A percentile compares a stretch with the other conserved stretches of the same genome.
These are phyloP conservation scores for Picochlorum sp. DNA, from an alignment of 139 green algal genomes.

Conservation along the genomic window DNA sequence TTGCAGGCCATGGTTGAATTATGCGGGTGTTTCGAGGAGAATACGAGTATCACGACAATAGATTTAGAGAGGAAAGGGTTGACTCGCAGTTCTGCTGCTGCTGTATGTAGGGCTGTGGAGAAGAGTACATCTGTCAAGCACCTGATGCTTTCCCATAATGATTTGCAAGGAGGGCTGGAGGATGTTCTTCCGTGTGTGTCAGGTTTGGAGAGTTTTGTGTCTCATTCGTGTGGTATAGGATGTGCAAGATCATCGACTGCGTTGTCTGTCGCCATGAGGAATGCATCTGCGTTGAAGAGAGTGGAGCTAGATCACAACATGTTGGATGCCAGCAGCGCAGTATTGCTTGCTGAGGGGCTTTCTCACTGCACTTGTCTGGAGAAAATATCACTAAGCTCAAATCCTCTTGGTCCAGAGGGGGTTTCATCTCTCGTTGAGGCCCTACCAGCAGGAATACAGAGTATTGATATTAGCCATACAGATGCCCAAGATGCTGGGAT, in stretches of 20 bases:
- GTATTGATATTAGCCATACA: slow-evolving; percentile 4
- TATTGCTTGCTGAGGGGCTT: not conserved
- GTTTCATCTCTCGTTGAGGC: not conserved
- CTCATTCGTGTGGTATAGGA: slow-evolving; percentile 8
- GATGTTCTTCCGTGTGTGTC: not conserved
- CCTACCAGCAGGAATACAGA: slow-evolving; percentile 3
- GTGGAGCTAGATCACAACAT: slow-evolving; percentile 15
- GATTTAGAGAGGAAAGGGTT: slow-evolving; percentile 20
- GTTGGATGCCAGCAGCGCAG: not conserved
- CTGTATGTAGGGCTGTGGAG: not conserved
- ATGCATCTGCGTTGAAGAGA: not conserved
- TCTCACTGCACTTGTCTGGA: not conserved
- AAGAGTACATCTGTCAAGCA: slow-evolving; percentile 6
- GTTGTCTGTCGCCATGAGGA: not conserved
- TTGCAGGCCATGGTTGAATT: slow-evolving; percentile 15
- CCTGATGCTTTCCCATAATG: slow-evolving; percentile 1
- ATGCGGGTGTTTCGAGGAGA: slow-evolving; percentile 8
- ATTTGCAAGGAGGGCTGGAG: not conserved
- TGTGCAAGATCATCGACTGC: not conserved
- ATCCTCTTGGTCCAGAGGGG: not conserved
- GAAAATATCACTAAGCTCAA: not conserved
- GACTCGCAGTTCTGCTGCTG: not conserved
- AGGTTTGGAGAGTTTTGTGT: not conserved
- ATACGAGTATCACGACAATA: not conserved
- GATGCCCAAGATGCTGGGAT: not conserved